Percentiles rank a stretch among this genome's conserved stretches.
phyloP scores from a whole-genome alignment of 768 basidiomycete species.

The Tulasnella sp. region DNA sequence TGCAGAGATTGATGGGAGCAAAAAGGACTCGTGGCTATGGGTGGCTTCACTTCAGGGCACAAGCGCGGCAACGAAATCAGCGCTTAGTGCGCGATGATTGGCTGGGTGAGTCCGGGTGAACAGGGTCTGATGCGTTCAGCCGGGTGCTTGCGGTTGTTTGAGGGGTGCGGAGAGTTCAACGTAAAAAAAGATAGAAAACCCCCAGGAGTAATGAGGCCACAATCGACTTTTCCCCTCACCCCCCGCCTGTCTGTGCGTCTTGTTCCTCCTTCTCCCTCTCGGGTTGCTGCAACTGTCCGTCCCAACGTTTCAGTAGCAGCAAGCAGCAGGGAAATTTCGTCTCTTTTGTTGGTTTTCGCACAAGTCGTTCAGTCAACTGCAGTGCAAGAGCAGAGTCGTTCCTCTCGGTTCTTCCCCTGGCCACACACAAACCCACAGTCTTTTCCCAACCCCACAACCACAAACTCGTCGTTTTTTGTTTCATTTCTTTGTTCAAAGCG shows the following conservation, averaged over 20 bases:
- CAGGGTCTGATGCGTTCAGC: conserved; percentile 10
- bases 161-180: not conserved
- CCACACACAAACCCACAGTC: not conserved
- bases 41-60: not conserved
- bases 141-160: not conserved
- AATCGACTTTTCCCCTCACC: conserved; percentile 5
- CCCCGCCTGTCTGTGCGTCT: not conserved
- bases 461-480: not conserved
- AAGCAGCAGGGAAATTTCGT: not conserved
- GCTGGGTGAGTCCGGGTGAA: conserved; percentile 2
- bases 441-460: not conserved
- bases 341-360: not conserved
- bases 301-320: not conserved
- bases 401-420: not conserved
- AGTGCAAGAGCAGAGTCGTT: conserved; percentile 1
- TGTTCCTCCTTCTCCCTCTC: not conserved
- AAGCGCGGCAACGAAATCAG: not conserved
- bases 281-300: not conserved
- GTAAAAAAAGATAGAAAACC: not conserved
- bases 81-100: not conserved
- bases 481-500: not conserved
- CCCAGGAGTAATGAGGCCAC: not conserved
- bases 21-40: conserved; percentile 7
- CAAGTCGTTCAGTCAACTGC: conserved; percentile 15
- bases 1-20: not conserved